Base-by-base conservation (phyloP, 2,329 filamentous ascomycete genomes). In the Trichophyton mentagrophytes region DNA sequence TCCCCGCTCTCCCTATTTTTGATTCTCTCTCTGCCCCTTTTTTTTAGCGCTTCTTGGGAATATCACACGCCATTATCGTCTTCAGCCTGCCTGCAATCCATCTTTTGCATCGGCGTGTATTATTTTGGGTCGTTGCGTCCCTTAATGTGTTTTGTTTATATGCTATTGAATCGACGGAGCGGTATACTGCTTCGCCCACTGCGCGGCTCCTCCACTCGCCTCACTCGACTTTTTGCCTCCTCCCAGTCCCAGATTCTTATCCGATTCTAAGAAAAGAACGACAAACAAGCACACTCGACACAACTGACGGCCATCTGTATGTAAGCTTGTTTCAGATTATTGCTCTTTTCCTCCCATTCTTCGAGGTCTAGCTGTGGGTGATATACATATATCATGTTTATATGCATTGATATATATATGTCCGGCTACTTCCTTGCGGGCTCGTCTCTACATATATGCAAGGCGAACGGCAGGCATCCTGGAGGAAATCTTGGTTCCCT, bases 261-360 rank as follows among this genome's bases (percentile, higher is more conserved):
- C 49, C 22, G 9, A 33, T n/a, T 30, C 22, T 25, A 27, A n/a
- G 7, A 53, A 20, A 25, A 30, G 33, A 13, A 38, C 8, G 9
- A 13, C 11, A 38, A n/a, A 53, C 22, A 20, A 33, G 22, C 49
- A 25, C 27, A 5, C 22, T 13, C 40, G 40, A 44, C 22, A 53
- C 30, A n/a, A 30, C 13, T 33, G 7, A 9, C 44, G 17, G 9
- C 44, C 44, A 22, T 47, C 27, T 30, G 49, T 53, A 53, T 53
- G 49, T 53, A 30, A 53, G 49, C 49, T 53, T 53, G 44, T 47
- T 53, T 25, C 49, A 53, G 46, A 53, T 53, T 33, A 9, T 53
- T 33, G 22, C 6, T 53, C 49, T 53, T 53, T 30, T 30, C 4
- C 49, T 53, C 13, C 49, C 22, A 53, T 33, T 25, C 11, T 17